Conservation (phyloP, 345 rosid species). For the Eucalyptus albens region DNA sequence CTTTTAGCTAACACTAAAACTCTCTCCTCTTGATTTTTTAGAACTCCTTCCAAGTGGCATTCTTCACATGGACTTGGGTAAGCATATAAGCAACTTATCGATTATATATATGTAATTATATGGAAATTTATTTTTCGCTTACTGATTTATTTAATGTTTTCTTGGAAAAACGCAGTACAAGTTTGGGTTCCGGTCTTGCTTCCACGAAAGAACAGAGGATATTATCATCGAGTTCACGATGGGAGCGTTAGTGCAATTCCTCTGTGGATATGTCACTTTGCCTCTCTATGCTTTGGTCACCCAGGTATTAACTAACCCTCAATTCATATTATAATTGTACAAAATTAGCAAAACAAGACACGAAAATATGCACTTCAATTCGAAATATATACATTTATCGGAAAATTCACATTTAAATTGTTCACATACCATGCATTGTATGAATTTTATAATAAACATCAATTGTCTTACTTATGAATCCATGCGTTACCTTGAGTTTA, state of each 20-base stretch:
- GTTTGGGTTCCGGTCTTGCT: constrained; percentile 50
- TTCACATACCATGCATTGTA: neutral
- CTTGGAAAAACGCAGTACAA: constrained; percentile 22
- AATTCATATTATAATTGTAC: neutral
- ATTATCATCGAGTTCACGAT: constrained; percentile 29
- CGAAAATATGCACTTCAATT: neutral
- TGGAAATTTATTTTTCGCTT: neutral
- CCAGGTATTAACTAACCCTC: constrained; percentile 12
- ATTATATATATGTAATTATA: too few species aligned
- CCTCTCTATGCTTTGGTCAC: constrained; percentile 61
- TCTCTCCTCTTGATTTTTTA: constrained; percentile 5
- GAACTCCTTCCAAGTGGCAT: constrained; percentile 88
- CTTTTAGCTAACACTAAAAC: neutral
- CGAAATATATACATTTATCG: neutral
- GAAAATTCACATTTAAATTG: neutral
- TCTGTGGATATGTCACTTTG: constrained; percentile 48
- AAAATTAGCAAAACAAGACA: neutral
- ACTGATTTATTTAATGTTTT: neutral
- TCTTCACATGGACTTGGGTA: constrained; percentile 91
- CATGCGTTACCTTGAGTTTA: neutral
- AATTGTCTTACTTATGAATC: neutral
- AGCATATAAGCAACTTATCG: neutral
- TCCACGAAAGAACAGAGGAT: constrained; percentile 24
- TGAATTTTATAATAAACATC: neutral
- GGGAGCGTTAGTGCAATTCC: constrained; percentile 33